Evolutionary conservation across 2,329 filamentous ascomycete genomes (phyloP).

Genomic region (Fusarium ramigenum): DNA sequence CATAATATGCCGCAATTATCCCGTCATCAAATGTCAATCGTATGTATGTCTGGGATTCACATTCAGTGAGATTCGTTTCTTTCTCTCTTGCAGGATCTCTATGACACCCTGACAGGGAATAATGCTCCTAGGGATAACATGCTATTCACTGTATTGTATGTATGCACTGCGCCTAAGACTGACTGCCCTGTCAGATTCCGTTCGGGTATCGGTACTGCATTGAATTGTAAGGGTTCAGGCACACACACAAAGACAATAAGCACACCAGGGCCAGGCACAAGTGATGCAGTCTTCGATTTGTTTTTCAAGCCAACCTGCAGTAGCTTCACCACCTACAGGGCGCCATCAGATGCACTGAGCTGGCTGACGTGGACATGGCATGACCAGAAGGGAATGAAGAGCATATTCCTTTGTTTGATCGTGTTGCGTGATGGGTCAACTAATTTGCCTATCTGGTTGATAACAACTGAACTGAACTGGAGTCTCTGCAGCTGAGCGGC

Average conservation of each 20-base stretch:
- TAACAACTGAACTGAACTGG: background rate
- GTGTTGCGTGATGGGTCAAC: background rate
- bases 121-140: background rate
- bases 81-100: slow-evolving; percentile 23
- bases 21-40: slow-evolving; percentile 20
- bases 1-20: slow-evolving; percentile 8
- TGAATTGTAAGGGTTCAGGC: slow-evolving; percentile 11
- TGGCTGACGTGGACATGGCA: slow-evolving; percentile 39
- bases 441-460: background rate
- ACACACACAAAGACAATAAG: background rate
- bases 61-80: slow-evolving; percentile 5
- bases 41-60: slow-evolving; percentile 5
- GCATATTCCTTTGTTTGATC: background rate
- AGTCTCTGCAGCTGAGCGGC: slow-evolving; percentile 18
- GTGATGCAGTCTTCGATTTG: slow-evolving; percentile 10
- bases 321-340: slow-evolving; percentile 14
- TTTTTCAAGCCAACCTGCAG: background rate
- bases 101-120: slow-evolving; percentile 19
- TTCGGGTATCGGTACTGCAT: slow-evolving; percentile 27
- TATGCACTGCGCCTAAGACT: background rate
- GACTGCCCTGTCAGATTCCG: slow-evolving; percentile 13
- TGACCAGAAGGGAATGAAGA: background rate
- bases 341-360: background rate
- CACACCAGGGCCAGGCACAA: slow-evolving; percentile 1
- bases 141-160: background rate